Evolutionary conservation across 1,139 yeast genomes (phyloP), one percentile per base, ranked within the genome.

Genomic region (Tardiomyces depauwii): DNA sequence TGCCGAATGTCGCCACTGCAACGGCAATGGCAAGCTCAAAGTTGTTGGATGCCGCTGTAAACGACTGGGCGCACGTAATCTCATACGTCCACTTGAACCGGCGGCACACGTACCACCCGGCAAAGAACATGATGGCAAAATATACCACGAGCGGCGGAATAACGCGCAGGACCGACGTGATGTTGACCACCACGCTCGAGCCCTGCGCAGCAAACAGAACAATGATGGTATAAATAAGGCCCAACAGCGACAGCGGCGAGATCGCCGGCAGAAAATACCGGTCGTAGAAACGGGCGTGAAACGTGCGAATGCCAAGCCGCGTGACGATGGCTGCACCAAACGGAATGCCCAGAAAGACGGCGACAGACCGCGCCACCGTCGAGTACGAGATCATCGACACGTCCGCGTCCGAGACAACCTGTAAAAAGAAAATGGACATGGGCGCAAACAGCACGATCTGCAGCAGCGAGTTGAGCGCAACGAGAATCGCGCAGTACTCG

Each of bases 31-130:
- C 73, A 43, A 76, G 61, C 53, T 76, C 80, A 50, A 71, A 71
- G 49, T 77, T 77, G 56, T 77, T 77, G 4, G 79, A 73, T 2
- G 80, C 73, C 18, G 81, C 80, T 1, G 81, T 76, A 52, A 78
- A 77, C 12, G 76, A 64, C 53, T 76, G 82, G 2, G 80, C 72
- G 21, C 70, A 64, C 2, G 72, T 68, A 41, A 66, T 64, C 9
- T 63, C 55, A 55, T 75, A 77, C 51, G 76, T 60, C 53, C 71
- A 57, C 18, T 63, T 54, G 52, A 67, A 65, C 38, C 49, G 42
- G 39, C 52, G 51, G 33, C 57, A 49, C 21, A 54, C 39, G 18
- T 27, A 43, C 51, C 77, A 69, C 0, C 74, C 66, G 0, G 70
- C 70, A 52, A 69, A 68, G 72, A 78, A 77, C 43, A 72, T 62